Conservation (phyloP, 1,139 yeast species). For the Taphrina communis region DNA sequence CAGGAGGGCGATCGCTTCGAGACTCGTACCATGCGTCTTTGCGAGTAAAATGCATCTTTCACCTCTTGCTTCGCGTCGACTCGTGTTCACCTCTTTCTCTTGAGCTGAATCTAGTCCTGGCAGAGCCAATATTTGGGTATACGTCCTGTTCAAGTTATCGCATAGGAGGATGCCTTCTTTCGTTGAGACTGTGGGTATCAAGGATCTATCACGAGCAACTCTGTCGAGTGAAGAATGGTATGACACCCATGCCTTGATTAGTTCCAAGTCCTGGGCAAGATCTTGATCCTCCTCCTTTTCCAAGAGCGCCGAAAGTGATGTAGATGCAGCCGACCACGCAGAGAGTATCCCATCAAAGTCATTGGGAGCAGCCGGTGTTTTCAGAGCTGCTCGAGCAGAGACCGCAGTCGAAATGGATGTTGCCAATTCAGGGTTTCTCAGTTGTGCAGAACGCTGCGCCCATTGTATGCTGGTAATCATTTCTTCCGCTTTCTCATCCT, state of each 20-base stretch:
- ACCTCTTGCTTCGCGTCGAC: conserved; percentile 10
- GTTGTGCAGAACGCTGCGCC: conserved; percentile 26
- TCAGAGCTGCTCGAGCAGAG: conserved; percentile 21
- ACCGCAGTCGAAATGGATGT: conserved; percentile 31
- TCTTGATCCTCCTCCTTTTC: conserved; percentile 37
- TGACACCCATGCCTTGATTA: conserved; percentile 27
- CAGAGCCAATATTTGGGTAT: conserved; percentile 20
- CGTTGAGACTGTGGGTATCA: conserved; percentile 18
- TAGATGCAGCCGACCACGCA: conserved; percentile 21
- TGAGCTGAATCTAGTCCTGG: conserved; percentile 21
- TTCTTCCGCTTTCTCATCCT: conserved; percentile 8
- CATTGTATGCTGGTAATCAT: conserved; percentile 36
- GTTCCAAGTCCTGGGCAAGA: conserved; percentile 24
- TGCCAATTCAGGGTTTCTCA: conserved; percentile 22
- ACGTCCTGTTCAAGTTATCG: conserved; percentile 8
- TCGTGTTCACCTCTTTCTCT: not conserved
- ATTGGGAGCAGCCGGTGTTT: conserved; percentile 2
- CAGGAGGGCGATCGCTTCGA: conserved; percentile 32
- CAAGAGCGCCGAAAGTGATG: conserved; percentile 11
- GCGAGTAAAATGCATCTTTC: conserved; percentile 33
- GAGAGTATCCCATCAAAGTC: conserved; percentile 24
- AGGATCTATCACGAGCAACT: conserved; percentile 21
- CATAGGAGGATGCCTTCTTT: conserved; percentile 32
- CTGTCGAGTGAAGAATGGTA: conserved; percentile 23
- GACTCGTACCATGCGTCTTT: conserved; percentile 21